phyloP scores from a whole-genome alignment of 108 stramenopile genomes.

The Poteriospumella lacustris region DNA sequence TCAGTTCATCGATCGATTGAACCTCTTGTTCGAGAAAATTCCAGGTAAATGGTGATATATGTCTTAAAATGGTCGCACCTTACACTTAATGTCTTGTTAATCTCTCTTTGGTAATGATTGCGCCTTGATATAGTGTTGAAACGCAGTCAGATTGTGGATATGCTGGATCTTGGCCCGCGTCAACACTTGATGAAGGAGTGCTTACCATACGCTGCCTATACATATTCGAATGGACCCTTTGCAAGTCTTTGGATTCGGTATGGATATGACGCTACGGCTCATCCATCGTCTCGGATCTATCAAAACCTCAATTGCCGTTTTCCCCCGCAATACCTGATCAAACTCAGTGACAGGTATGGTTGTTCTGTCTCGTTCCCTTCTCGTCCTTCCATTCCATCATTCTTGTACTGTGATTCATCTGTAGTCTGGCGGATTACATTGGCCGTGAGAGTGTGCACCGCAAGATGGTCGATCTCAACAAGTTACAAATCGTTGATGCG shows the following conservation, averaged over 20 bases:
- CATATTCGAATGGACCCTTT: background rate
- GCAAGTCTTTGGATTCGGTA: background rate
- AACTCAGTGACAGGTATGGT: background rate
- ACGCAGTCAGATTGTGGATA: background rate
- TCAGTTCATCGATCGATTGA: background rate
- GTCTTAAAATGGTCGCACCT: too few relatives aligned
- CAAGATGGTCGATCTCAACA: background rate
- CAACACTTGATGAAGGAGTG: background rate
- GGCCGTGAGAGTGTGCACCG: background rate
- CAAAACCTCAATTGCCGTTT: background rate
- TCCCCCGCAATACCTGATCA: background rate
- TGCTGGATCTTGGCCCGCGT: background rate
- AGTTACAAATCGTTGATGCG: background rate
- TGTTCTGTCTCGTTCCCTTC: background rate
- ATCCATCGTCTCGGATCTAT: background rate
- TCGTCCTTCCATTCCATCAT: background rate
- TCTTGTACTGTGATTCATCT: background rate
- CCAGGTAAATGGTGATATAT: too few relatives aligned
- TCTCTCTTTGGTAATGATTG: too few relatives aligned
- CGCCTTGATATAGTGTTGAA: too few relatives aligned
- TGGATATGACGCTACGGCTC: background rate
- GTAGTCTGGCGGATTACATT: background rate
- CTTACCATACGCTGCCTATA: background rate
- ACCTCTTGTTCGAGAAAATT: background rate
- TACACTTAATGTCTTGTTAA: too few relatives aligned